Percentiles rank a stretch among this genome's conserved stretches.
Evolutionary conservation across 106 monocot species (phyloP).

Genomic region (Dendrobium chrysotoxum): DNA sequence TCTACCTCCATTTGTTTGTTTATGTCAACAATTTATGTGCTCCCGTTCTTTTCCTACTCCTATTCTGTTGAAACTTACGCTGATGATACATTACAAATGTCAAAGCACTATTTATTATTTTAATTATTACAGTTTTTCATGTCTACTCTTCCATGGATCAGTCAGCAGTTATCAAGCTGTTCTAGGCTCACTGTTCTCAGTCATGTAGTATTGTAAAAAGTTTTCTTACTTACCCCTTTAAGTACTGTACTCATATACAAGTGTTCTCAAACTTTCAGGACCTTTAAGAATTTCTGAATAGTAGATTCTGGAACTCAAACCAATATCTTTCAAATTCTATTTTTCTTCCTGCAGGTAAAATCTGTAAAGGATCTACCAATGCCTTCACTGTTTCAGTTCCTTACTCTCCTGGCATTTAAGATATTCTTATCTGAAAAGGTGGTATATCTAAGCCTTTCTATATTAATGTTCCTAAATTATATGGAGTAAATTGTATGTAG

Average conservation of each 20-base stretch:
- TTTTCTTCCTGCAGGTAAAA: conserved; percentile 52
- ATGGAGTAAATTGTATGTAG: neutral
- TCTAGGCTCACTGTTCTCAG: neutral
- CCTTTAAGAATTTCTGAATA: neutral
- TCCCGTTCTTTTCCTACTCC: too few species aligned
- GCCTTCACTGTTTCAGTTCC: conserved; percentile 83
- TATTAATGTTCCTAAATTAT: neutral
- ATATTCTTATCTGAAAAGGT: conserved; percentile 84
- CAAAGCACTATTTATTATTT: too few species aligned
- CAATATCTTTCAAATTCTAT: neutral
- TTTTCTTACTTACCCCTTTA: neutral
- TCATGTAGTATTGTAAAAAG: neutral
- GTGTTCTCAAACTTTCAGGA: neutral
- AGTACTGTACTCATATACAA: neutral
- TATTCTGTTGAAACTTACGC: too few species aligned
- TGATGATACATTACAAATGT: too few species aligned
- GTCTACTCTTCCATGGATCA: neutral
- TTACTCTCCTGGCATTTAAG: conserved; percentile 78
- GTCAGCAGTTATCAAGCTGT: neutral
- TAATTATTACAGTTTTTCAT: neutral
- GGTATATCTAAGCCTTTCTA: conserved; percentile 6
- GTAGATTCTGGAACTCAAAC: neutral
- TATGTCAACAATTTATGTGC: too few species aligned
- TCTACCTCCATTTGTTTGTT: too few species aligned
- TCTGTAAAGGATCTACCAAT: conserved; percentile 42